A percentile compares a stretch with the other conserved stretches of the same genome.
Evolutionary conservation across 2,329 filamentous ascomycete species (phyloP).

Genomic region (Microdochium bolleyi): DNA sequence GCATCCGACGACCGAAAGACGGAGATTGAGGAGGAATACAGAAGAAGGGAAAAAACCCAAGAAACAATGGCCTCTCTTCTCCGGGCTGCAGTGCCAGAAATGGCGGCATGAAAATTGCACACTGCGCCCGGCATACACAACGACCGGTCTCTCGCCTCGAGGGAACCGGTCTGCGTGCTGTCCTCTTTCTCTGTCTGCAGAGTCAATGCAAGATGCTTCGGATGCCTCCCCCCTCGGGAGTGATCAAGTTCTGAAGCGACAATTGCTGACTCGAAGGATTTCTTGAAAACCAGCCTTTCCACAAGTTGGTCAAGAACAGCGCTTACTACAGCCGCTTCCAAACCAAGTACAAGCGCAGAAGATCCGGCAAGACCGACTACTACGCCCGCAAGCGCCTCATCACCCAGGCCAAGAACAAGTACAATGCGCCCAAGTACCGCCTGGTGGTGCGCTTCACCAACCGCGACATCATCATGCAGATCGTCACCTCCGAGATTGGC

Average conservation of each 20-base stretch:
- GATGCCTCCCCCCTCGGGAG: constrained; percentile 36
- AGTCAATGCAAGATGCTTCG: constrained; percentile 99
- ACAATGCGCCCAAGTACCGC: constrained; percentile 99
- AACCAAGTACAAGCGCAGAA: constrained; percentile 99
- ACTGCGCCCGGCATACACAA: not conserved
- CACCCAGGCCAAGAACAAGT: constrained; percentile 99
- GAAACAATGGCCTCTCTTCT: constrained; percentile 18
- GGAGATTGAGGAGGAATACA: not conserved
- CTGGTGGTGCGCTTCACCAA: constrained; percentile 99
- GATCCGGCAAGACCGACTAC: constrained; percentile 98
- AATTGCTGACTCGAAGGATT: constrained; percentile 96
- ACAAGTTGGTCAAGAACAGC: constrained; percentile 95
- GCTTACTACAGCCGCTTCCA: constrained; percentile 99
- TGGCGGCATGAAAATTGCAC: constrained; percentile 14
- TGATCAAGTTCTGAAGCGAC: constrained; percentile 77
- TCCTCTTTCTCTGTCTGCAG: constrained; percentile 32
- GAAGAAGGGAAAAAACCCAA: not conserved
- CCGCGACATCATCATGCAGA: constrained; percentile 98
- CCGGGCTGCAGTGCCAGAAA: constrained; percentile 20
- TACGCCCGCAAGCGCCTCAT: constrained; percentile 99
- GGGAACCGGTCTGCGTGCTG: not conserved
- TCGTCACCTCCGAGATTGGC: constrained; percentile 90
- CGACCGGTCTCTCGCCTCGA: not conserved
- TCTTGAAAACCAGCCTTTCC: constrained; percentile 61
- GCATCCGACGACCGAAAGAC: not conserved